These are phyloP conservation scores for Withania somnifera DNA, from an alignment of 305 asterid genomes.

Conservation along the genomic window DNA sequence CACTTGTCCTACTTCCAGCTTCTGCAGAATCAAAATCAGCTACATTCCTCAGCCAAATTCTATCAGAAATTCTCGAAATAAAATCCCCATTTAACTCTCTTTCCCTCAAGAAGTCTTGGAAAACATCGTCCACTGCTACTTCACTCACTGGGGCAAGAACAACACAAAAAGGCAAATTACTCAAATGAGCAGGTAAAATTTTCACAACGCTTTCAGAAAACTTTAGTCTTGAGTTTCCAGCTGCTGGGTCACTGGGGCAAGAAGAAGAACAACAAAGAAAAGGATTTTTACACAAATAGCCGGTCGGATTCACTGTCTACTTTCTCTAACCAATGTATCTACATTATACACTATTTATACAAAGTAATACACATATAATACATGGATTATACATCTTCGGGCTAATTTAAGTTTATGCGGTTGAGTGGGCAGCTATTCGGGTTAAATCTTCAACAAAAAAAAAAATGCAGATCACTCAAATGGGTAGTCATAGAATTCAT, in stretches of 20 bases:
- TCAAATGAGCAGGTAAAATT: background rate
- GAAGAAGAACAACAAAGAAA: background rate
- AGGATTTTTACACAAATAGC: background rate
- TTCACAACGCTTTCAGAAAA: background rate
- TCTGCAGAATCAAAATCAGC: background rate
- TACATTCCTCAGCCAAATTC: conserved; percentile 38
- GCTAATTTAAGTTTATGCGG: too few relatives aligned
- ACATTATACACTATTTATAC: too few relatives aligned
- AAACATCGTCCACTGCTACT: conserved; percentile 43
- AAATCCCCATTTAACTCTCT: conserved; percentile 68
- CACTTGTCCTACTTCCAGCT: conserved; percentile 5
- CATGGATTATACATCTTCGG: too few relatives aligned
- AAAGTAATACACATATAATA: too few relatives aligned
- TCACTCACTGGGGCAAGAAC: conserved; percentile 22
- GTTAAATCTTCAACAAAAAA: too few relatives aligned
- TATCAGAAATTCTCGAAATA: conserved; percentile 60
- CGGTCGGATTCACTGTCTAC: too few relatives aligned
- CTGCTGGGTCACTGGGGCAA: conserved; percentile 21
- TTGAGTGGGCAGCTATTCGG: too few relatives aligned
- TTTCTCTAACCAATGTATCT: too few relatives aligned
- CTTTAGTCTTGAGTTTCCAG: background rate
- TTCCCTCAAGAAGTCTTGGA: conserved; percentile 53
- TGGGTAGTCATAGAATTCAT: background rate
- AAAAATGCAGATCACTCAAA: background rate
- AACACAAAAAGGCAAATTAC: background rate